Evolutionary conservation across 208 protist genomes (phyloP).

Genomic region (Trypanosoma mega): DNA sequence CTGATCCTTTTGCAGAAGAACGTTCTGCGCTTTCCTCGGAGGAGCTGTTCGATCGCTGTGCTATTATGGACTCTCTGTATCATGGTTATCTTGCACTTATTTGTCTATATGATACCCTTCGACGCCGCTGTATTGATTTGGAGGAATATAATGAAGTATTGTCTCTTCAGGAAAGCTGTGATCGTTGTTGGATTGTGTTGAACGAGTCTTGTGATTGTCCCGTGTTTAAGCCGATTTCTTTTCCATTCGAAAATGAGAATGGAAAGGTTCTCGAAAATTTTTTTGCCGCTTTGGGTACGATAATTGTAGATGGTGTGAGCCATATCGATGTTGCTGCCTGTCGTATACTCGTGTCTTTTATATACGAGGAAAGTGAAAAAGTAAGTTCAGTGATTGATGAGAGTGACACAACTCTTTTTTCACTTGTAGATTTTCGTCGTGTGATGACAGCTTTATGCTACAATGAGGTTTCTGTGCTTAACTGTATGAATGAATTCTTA

Average conservation of each 20-base stretch:
- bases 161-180: neutral
- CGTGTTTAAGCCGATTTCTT: neutral
- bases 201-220: neutral
- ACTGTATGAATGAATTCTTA: slow-evolving; percentile 1
- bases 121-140: neutral
- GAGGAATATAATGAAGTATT: neutral
- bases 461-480: neutral
- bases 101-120: too few relatives aligned
- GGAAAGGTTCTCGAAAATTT: neutral
- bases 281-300: slow-evolving; percentile 6
- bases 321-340: slow-evolving; percentile 8
- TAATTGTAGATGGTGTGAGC: neutral
- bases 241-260: slow-evolving; percentile 18
- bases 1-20: too few relatives aligned
- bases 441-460: neutral
- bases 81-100: too few relatives aligned
- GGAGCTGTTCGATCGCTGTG: neutral
- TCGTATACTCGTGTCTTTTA: slow-evolving; percentile 2
- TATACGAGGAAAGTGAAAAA: neutral
- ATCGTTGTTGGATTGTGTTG: neutral
- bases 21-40: neutral
- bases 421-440: slow-evolving; percentile 6
- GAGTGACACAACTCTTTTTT: slow-evolving; percentile 7
- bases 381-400: neutral
- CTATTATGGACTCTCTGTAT: too few relatives aligned